phyloP scores from a whole-genome alignment of 805 yeast species.

The Candida rishiriensis region DNA sequence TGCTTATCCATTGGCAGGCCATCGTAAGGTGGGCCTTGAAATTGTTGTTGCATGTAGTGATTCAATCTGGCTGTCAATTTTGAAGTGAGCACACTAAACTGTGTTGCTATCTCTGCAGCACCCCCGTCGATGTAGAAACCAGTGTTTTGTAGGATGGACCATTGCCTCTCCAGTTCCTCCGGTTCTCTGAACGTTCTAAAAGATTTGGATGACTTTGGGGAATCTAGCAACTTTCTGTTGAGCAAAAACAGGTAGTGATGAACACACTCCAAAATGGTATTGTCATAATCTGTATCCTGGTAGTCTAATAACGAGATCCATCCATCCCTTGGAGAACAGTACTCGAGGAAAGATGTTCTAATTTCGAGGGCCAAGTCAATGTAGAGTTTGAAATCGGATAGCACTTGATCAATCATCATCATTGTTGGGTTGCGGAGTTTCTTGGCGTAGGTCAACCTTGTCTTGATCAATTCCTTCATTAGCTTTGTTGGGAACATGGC shows the following conservation, averaged over 20 bases:
- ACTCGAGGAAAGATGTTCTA: conserved; percentile 60
- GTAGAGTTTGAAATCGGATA: conserved; percentile 77
- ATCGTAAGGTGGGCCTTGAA: conserved; percentile 52
- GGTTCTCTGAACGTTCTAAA: conserved; percentile 88
- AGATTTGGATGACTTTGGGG: conserved; percentile 55
- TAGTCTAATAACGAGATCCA: conserved; percentile 65
- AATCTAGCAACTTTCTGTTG: conserved; percentile 73
- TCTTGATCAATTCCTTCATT: conserved; percentile 70
- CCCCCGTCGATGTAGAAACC: conserved; percentile 81
- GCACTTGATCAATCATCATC: conserved; percentile 94
- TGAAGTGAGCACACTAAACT: conserved; percentile 60
- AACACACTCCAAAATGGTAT: conserved; percentile 67
- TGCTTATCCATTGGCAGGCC: conserved; percentile 30
- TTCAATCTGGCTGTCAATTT: conserved; percentile 65
- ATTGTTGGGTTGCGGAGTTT: conserved; percentile 80
- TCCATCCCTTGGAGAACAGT: conserved; percentile 53
- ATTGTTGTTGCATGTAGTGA: conserved; percentile 67
- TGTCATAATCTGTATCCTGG: conserved; percentile 59
- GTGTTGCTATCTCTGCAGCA: conserved; percentile 75
- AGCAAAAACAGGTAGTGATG: conserved; percentile 65
- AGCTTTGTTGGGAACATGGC: conserved; percentile 74
- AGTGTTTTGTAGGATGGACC: conserved; percentile 70
- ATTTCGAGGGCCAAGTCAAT: conserved; percentile 71
- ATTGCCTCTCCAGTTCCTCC: conserved; percentile 79
- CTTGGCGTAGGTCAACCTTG: conserved; percentile 72